Base-by-base conservation (phyloP, 192 early-diverging fungal genomes). In the Haplosporangium gracile region DNA sequence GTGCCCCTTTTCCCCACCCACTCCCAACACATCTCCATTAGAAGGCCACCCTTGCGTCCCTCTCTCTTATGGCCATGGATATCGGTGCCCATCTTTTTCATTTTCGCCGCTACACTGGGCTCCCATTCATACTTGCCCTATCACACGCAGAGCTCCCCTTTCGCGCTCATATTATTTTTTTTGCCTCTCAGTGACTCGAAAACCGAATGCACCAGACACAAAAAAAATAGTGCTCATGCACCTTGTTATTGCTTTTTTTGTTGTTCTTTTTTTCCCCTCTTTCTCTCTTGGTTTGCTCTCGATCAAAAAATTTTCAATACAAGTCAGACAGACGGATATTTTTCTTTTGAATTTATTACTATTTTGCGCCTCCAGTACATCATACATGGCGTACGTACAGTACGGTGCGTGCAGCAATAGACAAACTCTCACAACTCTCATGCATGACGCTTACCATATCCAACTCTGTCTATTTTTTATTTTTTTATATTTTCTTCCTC, bases 391-490 rank as follows among this genome's bases (percentile, higher is more conserved):
- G 18, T 18, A 51, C 49, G 36, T 36, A 36, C 49, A 22, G 36
- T 36, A 51, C 16, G 49, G 49, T 20, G 47, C 15, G 15, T 49
- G 49, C 49, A 20, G 49, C 47, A 49, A 49, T 11, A 49, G 2
- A 49, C 2, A 29, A 15, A 43, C 5, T 5, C 15, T 15, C 13
- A 45, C 10, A 45, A 49, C 71, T 6, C 13, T 40, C 71, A 73
- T 40, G 71, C 43, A 73, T 40, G 18, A n/a, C 39, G 82, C 82
- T 83, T 83, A 83, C 82, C 82, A 83, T 47, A 75, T 84, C 77
- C 70, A 65, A 42, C 36, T 49, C n/a, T 78, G 18, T 72, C 39
- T 38, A 32, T 71, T 72, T 69, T 34, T 49, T 57, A 69, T 45
- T 45, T 45, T 45, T 34, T 49, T 57, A 69, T 45, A 13, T 45